Evolutionary conservation across 495 filamentous ascomycete genomes (phyloP), one percentile per base, ranked within the genome.

Genomic region (Cercophora scortea): DNA sequence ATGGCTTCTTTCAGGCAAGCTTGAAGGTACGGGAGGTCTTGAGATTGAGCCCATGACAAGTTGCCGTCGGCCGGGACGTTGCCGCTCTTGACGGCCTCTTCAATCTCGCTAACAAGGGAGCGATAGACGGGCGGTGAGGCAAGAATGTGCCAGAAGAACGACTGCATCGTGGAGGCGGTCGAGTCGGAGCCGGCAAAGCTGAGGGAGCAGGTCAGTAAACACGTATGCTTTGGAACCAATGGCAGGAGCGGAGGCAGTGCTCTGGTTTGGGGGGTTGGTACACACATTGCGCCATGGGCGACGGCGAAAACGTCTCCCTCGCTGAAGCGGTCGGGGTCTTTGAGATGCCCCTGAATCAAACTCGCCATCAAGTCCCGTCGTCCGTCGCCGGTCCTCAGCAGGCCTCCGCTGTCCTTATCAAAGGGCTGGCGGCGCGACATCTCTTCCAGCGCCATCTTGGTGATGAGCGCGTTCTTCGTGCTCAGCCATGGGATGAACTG

Each of bases 1-100:
- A 86, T 77, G 5, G 79, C 74, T 65, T 88, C 85, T 57, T 84
- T 85, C 47, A 88, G 74, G 52, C 79, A 82, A 1, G 84, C 84
- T 48, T 80, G 76, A 38, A 87, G 69, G 66, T 85, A 87, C 0
- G 76, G 69, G 33, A 82, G 67, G 18, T 62, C 61, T 51, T 74
- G 73, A 6, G 76, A 57, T 46, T 75, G 65, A 43, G 67, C 68
- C 69, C 71, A 79, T 0, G 66, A 56, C 11, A 78, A 53, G 63
- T 70, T 75, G 42, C 67, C 76, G 12, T 70, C 52, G 9, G 65
- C 49, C 7, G 73, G 66, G 41, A 77, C 66, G 15, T n/a, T 57
- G 38, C 71, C 70, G 12, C 59, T 56, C 1, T 49, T 46, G 0
- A 68, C 66, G 17, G 74, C 77, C 1, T 56, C 42, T 6, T 72